Base-by-base conservation (phyloP, 75 land plant genomes). In the Selaginella moellendorffii region DNA sequence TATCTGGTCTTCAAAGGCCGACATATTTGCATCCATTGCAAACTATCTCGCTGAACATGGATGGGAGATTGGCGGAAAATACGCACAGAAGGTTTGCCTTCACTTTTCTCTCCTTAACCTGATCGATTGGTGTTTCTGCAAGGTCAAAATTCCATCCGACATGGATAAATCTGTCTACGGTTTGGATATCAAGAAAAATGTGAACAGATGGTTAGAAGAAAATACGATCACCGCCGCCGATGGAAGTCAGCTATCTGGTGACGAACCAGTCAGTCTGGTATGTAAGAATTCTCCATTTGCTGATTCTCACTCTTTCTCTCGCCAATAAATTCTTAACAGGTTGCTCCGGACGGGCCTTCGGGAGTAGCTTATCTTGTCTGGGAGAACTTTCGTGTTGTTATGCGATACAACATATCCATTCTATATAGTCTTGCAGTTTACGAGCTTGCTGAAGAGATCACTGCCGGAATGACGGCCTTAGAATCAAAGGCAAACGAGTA, bases 1-100 rank as follows among this genome's bases (percentile, higher is more conserved):
- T 46, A 74, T 74, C 10, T 74, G 76, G 76, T 63, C 62, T 19
- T 74, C 76, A 21, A 53, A 46, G 26, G 54, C 74, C 12, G 76
- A 74, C 53, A 28, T 70, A 9, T 74, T 74, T 0, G 76, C 76
- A 64, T 74, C 76, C 5, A 70, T 74, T 56, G 74, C 76, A 25
- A 74, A 74, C 51, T 74, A 71, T 58, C 65, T 74, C 24, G 42
- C 36, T 26, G 53, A 64, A 29, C 76, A 74, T 70, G 76, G 76
- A 29, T 74, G 76, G 76, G 60, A 74, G 21, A 22, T 36, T 26
- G 74, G 74, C n/a, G 67, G 53, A n/a, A 73, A 65, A 2, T 24
- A 70, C n/a, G 68, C 75, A 14, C 76, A 74, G 18, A 74, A 74
- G 74, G 76, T 74, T 36, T 21, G 30, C 17, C 5, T 24, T 36